Evolutionary conservation across 108 stramenopile genomes (phyloP).

Genomic region (Cyclotella atomus): DNA sequence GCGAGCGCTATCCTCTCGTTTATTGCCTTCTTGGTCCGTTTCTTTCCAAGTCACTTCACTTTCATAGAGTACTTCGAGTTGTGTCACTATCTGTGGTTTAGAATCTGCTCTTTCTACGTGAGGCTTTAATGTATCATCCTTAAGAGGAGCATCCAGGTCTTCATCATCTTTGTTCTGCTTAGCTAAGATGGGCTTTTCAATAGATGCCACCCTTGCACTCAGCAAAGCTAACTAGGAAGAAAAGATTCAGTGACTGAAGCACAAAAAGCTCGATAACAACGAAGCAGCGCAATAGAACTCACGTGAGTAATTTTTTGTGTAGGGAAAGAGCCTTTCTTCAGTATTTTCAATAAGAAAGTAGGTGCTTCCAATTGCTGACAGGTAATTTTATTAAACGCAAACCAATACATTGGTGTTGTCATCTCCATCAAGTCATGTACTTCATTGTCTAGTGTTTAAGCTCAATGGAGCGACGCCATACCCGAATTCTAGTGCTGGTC

Average conservation of each 20-base stretch:
- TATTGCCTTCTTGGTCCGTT: neutral
- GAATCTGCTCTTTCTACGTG: constrained; percentile 5
- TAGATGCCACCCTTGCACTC: constrained; percentile 43
- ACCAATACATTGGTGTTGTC: constrained; percentile 35
- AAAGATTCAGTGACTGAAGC: neutral
- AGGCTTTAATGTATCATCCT: constrained; percentile 46
- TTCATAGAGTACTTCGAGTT: constrained; percentile 54
- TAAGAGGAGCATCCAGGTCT: constrained; percentile 40
- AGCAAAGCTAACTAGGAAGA: constrained; percentile 30
- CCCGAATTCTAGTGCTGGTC: constrained; percentile 24
- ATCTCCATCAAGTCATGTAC: constrained; percentile 23
- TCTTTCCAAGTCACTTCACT: constrained; percentile 16
- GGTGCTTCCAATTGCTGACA: neutral
- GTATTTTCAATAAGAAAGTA: neutral
- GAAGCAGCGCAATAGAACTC: neutral
- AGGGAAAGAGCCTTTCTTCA: neutral
- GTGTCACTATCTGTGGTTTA: constrained; percentile 37
- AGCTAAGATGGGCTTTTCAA: constrained; percentile 19
- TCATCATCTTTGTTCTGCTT: constrained; percentile 12
- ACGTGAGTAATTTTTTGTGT: constrained; percentile 15
- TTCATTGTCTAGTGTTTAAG: too few species aligned
- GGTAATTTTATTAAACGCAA: constrained; percentile 1
- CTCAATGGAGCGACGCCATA: too few species aligned
- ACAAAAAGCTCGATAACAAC: neutral
- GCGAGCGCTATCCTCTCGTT: neutral